Conservation (phyloP, 164 flowering plant genomes). For the Malania oleifera region DNA sequence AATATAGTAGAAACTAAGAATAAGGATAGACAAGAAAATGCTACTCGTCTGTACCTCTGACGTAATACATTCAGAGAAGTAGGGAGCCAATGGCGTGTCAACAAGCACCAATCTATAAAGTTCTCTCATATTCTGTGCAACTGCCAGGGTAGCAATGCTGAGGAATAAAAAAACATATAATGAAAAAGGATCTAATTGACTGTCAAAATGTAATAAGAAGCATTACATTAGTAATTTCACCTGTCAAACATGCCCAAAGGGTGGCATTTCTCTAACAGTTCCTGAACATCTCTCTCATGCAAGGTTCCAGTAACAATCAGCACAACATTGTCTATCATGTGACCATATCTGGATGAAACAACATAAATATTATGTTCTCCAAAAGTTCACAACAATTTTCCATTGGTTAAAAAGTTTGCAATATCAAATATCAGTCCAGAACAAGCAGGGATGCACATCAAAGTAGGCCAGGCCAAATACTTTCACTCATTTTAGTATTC, state of each 20-base stretch:
- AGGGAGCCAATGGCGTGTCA: conserved; percentile 98
- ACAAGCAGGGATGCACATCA: background rate
- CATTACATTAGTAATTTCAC: conserved; percentile 26
- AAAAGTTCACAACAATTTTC: background rate
- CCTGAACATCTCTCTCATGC: conserved; percentile 99
- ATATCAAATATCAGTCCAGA: background rate
- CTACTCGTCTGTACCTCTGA: conserved; percentile 66
- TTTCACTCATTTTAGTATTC: background rate
- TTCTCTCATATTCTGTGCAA: conserved; percentile 98
- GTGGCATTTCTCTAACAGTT: conserved; percentile 94
- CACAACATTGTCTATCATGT: conserved; percentile 99
- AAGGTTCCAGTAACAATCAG: conserved; percentile 98
- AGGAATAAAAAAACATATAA: conserved; percentile 5
- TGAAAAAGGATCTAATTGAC: background rate
- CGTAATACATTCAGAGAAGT: conserved; percentile 96
- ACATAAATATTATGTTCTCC: conserved; percentile 1
- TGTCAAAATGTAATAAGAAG: conserved; percentile 1
- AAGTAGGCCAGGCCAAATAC: background rate
- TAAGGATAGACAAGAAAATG: background rate
- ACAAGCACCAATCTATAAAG: conserved; percentile 96
- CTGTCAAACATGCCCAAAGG: conserved; percentile 99
- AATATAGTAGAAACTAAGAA: background rate
- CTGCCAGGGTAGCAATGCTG: conserved; percentile 98
- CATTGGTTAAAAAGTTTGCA: background rate
- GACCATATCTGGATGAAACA: conserved; percentile 71